A percentile compares a stretch with the other conserved stretches of the same genome.
Conservation (phyloP, 2,329 filamentous ascomycete species). For the Fusarium denticulatum region DNA sequence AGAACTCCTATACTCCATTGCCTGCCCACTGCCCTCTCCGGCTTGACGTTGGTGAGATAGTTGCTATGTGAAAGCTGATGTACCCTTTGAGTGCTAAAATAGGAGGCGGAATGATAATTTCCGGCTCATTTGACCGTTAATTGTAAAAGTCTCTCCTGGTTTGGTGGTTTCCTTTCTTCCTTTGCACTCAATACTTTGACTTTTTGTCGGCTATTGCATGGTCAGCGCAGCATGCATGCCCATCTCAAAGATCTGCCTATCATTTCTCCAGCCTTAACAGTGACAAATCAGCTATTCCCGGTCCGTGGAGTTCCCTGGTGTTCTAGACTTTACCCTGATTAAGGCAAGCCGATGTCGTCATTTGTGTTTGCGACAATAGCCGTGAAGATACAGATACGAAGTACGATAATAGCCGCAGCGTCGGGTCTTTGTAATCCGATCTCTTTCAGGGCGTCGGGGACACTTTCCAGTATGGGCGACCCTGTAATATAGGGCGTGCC, state of each 20-base stretch:
- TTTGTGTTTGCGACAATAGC: not conserved
- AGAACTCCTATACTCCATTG: not conserved
- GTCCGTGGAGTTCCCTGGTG: not conserved
- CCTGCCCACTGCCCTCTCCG: no score
- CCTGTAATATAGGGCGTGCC: not conserved
- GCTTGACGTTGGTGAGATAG: not conserved
- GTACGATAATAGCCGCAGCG: not conserved
- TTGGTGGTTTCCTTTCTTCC: not conserved
- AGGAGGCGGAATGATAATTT: no score
- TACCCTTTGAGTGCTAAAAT: fast-evolving
- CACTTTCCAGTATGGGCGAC: not conserved
- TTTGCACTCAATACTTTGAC: not conserved
- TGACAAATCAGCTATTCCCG: not conserved
- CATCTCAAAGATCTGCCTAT: not conserved
- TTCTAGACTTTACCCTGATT: not conserved
- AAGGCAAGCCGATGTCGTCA: not conserved
- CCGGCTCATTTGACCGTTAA: no score
- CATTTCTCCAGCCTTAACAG: not conserved
- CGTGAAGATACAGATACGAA: not conserved
- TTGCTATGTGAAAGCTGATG: not conserved
- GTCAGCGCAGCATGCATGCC: not conserved
- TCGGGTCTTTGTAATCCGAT: not conserved
- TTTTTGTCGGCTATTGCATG: not conserved
- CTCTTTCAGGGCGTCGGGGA: not conserved
- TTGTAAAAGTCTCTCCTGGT: not conserved